Evolutionary conservation across 108 stramenopile genomes (phyloP), one percentile per base, ranked within the genome.

Genomic region (Poteriospumella lacustris): DNA sequence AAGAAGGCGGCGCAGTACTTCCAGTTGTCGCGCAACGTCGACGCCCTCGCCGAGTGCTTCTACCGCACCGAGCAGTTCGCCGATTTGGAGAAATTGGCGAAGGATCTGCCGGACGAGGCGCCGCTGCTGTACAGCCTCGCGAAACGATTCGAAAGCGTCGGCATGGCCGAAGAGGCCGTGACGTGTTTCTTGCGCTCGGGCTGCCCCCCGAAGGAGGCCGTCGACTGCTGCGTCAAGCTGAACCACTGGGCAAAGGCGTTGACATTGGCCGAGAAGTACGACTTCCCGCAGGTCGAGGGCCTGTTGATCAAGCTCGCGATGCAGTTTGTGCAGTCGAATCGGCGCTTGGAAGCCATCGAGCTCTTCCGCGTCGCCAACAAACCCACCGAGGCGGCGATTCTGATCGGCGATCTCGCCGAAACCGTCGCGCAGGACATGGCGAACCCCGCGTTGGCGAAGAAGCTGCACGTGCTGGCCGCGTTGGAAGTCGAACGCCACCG

Each of bases 211-310:
- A 88, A 89, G 78, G 80, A 43, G 0, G 89, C 89, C 9, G 82
- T 89, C 39, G 89, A 89, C 73, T 68, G 78, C 68, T 85, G 86
- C 75, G 88, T 89, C 15, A 36, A 82, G 12, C 60, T 85, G 38
- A 88, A 88, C 72, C 82, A 86, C n/a, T 89, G 89, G 89, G 80
- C 64, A 12, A 39, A 47, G 39, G 89, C 89, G 24, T 80, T 88
- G 0, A 70, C 85, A 40, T 76, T 89, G 1, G 89, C 89, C 1
- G 85, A 87, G 60, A 62, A 70, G 75, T 77, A 86, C 58, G 82
- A 81, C 39, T 89, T 79, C 86, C 86, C 85, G n/a, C 89, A 89
- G 68, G 83, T 89, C 44, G 89, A 89, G 59, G 83, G 85, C 1
- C 44, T 89, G 33, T 47, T 89, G n/a, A 82, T 62, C 15, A 83